Base-by-base conservation (phyloP, 106 monocot genomes). In the Dioscorea alata region DNA sequence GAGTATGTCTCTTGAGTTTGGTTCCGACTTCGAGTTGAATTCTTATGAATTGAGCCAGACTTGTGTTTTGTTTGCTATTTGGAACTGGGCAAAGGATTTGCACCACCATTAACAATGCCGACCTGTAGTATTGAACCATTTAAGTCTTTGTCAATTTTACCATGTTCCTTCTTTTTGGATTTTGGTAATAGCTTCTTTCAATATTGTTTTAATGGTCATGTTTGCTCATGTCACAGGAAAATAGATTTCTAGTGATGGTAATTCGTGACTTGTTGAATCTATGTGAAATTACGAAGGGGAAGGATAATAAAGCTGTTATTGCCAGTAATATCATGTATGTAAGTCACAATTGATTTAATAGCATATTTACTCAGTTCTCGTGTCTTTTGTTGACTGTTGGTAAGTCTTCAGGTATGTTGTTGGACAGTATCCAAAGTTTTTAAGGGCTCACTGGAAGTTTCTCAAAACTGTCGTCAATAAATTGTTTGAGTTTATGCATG, bases 371-470 rank as follows among this genome's bases (percentile, higher is more conserved):
- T 73, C 65, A n/a, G n/a, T n/a, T n/a, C n/a, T n/a, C n/a, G n/a
- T n/a, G n/a, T n/a, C n/a, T 19, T 74, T 34, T 71, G 33, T 31
- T 48, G 42, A 71, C 34, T 25, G 18, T n/a, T 14, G 3, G 8
- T n/a, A 59, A 68, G 71, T 69, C 80, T 31, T 28, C 67, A 96
- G 96, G 96, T 96, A 99, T 88, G 99, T 99, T 28, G 99, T 99
- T 34, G 99, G 99, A 9, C 99, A 99, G 75, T 99, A 99, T 69
- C 99, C 99, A 69, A 83, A 82, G 59, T 99, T 99, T 84, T 74
- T 99, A n/a, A 85, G 99, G 59, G 99, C 99, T 74, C 99, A 99
- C 65, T 99, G 99, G 99, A 99, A 93, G 72, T 99, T 99, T 74
- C 70, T 99, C 59, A 99, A 99, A 77, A 99, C 99, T n/a, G 99